Evolutionary conservation across 306 rosid genomes (phyloP), one percentile per base, ranked within the genome.

Genomic region (Delonix regia): DNA sequence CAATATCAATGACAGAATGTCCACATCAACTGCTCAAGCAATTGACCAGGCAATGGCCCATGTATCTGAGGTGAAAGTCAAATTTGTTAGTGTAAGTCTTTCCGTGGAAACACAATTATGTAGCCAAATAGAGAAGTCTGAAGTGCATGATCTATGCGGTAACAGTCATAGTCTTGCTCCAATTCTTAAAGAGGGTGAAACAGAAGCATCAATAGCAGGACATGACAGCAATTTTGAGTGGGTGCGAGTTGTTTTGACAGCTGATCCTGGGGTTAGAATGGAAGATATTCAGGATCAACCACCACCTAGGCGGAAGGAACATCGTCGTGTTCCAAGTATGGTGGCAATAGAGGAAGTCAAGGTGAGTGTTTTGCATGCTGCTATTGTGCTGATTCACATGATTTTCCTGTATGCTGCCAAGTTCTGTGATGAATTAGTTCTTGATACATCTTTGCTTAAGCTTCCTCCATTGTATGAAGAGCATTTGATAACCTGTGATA

Each of bases 31-130:
- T 73, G 97, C 93, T 75, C 92, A 86, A 76, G 98, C 98, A 22
- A 94, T 94, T 88, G 98, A 92, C 73, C 97, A 88, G 82, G 98
- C 98, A 73, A 94, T 94, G 97, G 69, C 97, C 19, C 91, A 92
- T 83, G 81, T 39, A 61, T 73, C 97, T 8, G 93, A 87, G 55
- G 52, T 92, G 73, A 92, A 83, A 84, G 85, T 72, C 39, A 94
- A 88, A 83, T 80, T 85, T 86, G 93, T 92, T 57, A 83, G 85
- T 41, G 73, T 90, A 82, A 85, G 77, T 80, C 86, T 94, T 71
- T 82, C 82, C 12, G 88, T 92, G 70, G 92, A 89, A 84, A 80
- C 82, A 77, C 89, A 71, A 76, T 80, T 39, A 49, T 72, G 71
- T 68, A 78, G 78, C 61, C 87, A 56, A 78, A 73, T 77, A 39